Evolutionary conservation across 208 protist species (phyloP), one percentile per base, ranked within the genome.

Genomic region (Novymonas esmeraldas): DNA sequence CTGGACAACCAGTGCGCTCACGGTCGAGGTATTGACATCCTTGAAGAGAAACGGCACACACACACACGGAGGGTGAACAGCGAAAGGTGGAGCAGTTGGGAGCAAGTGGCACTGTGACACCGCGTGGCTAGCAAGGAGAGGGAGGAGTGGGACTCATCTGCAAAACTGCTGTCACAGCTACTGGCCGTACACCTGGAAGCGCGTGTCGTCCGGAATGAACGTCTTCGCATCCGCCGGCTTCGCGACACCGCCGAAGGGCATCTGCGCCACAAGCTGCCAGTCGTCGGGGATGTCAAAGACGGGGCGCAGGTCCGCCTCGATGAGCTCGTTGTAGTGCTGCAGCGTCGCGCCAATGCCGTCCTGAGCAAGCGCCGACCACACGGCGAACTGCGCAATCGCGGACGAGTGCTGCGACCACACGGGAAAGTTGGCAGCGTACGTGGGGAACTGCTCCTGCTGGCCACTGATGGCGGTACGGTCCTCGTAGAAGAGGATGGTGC

Each of bases 401-500:
- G 67, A 79, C 3, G 64, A 69, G 42, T 89, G 78, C 70, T 82
- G 41, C 51, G 79, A 83, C 55, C 62, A 89, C 34, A 56, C 45
- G 6, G 76, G 76, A 57, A 85, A 79, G 76, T 66, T 73, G 29
- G 16, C 70, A 6, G 79, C 76, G 59, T 89, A 89, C 7, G 39
- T 6, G 22, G 79, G 79, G 46, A 75, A 82, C 29, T 71, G 34
- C 64, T 84, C 39, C 64, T 85, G 76, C 50, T 81, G 79, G 7
- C 22, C 42, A 41, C 72, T 76, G 38, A 89, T 51, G 24, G 75
- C 26, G 2, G n/a, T 38, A 0, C 7, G 16, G 63, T 89, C 79
- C 58, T 89, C 83, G 65, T 78, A 89, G 61, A 89, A 89, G 20
- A 89, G 65, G 13, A 89, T 56, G 0, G 83, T 85, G 48, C 83